phyloP scores from a whole-genome alignment of 805 yeast genomes.

The Tetrapisispora phaffii region DNA sequence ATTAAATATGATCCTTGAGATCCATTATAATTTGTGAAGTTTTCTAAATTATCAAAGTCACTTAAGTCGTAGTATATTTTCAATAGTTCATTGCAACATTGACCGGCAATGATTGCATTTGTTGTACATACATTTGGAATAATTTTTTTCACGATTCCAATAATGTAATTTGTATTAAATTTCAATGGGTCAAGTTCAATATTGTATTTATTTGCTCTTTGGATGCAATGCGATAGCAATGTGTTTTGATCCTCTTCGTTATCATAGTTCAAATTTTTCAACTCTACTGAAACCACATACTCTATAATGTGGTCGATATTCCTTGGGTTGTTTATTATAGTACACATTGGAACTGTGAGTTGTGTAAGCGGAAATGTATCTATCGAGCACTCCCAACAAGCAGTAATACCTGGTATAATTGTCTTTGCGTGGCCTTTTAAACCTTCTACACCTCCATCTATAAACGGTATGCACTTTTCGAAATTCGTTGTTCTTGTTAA shows the following conservation, averaged over 20 bases:
- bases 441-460: slow-evolving; percentile 96
- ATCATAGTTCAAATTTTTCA: slow-evolving; percentile 65
- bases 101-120: slow-evolving; percentile 83
- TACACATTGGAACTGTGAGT: slow-evolving; percentile 78
- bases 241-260: slow-evolving; percentile 52
- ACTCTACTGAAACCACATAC: slow-evolving; percentile 70
- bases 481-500: slow-evolving; percentile 47
- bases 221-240: slow-evolving; percentile 45
- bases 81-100: slow-evolving; percentile 78
- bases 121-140: slow-evolving; percentile 93
- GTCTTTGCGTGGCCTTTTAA: slow-evolving; percentile 85
- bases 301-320: slow-evolving; percentile 91
- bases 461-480: slow-evolving; percentile 48
- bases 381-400: slow-evolving; percentile 89
- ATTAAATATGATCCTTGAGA: slow-evolving; percentile 68
- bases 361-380: slow-evolving; percentile 49
- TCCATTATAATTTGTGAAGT: slow-evolving; percentile 84
- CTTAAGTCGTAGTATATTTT: slow-evolving; percentile 64
- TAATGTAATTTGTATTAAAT: slow-evolving; percentile 58
- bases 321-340: slow-evolving; percentile 90
- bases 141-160: slow-evolving; percentile 85
- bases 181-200: slow-evolving; percentile 43
- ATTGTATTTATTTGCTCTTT: slow-evolving; percentile 53
- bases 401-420: slow-evolving; percentile 71
- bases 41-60: slow-evolving; percentile 46